Evolutionary conservation across 345 rosid genomes (phyloP).

Genomic region (Balakata baccata): DNA sequence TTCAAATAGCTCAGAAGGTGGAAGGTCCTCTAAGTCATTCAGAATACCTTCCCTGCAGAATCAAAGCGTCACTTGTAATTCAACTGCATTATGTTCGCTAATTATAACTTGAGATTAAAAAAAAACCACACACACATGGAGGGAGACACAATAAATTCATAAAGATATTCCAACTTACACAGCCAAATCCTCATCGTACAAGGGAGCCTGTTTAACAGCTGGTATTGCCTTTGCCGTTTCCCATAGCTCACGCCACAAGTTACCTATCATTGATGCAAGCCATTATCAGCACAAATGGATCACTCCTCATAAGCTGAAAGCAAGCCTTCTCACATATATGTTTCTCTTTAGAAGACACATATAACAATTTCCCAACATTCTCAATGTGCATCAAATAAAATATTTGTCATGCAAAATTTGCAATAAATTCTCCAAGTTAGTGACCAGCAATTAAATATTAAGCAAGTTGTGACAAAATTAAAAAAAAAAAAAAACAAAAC

Average conservation of each 20-base stretch:
- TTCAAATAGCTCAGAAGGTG: constrained; percentile 63
- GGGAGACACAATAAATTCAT: background rate
- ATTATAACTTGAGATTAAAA: background rate
- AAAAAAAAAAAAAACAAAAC: background rate
- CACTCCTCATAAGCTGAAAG: background rate
- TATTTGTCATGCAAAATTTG: background rate
- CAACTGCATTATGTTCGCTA: background rate
- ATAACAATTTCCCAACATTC: background rate
- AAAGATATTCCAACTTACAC: constrained; percentile 59
- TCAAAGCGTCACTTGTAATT: constrained; percentile 18
- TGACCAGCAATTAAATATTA: background rate
- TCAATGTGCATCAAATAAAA: background rate
- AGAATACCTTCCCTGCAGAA: constrained; percentile 81
- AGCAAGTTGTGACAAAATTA: background rate
- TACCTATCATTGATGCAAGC: constrained; percentile 47
- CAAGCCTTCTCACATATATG: background rate
- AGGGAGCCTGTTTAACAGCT: constrained; percentile 84
- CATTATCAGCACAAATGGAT: constrained; percentile 15
- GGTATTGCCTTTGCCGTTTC: constrained; percentile 85
- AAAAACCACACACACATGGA: too few species aligned
- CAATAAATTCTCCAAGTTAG: background rate
- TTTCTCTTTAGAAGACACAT: background rate
- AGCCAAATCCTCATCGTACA: constrained; percentile 88
- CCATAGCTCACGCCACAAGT: constrained; percentile 97
- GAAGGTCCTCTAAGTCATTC: constrained; percentile 65